Base-by-base conservation (phyloP, 371 early-diverging fungal genomes). In the Phascolomyces articulosus region DNA sequence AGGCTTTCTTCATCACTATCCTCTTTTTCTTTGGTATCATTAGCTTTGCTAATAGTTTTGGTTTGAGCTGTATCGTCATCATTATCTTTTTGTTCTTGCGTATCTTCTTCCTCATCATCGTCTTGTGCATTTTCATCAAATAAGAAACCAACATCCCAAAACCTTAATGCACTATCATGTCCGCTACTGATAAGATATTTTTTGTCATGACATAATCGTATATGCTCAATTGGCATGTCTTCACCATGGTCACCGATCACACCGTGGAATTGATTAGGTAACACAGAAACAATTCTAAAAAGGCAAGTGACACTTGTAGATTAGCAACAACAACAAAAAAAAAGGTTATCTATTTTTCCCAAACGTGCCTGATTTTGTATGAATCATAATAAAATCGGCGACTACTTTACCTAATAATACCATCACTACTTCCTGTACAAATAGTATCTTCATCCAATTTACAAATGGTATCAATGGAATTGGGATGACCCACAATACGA, bases 401-500 rank as follows among this genome's bases (percentile, higher is more conserved):
- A n/a, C n/a, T n/a, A n/a, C n/a, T 20, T 40, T 74, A 81, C 79
- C 92, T 77, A 64, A 94, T 86, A 40, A 91, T 77, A n/a, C 98
- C 98, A 72, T 98, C 98, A 66, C 92, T 87, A 18, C 91, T 89
- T 15, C 96, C 98, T 0, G 97, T 96, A 38, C 88, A 88, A 16
- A 96, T 79, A 21, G 89, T 85, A 66, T 90, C 85, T 60, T 97
- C 95, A 49, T 90, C 90, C 57, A 96, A 72, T 69, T 90, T 90
- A 66, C 87, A 86, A 15, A 96, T 83, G 0, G 93, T 75, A 59
- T 95, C 93, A 23, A 98, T 90, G 24, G 93, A 91, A 57, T 83
- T 86, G 24, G 97, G 96, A 71, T 97, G 96, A 27, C 97, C 97
- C 4, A 93, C 80, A 63, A 96, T 90, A 23, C 98, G 88, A 78